Evolutionary conservation across 116 monocot genomes (phyloP), one percentile per base, ranked within the genome.

Genomic region (Papilionanthe hybrid): DNA sequence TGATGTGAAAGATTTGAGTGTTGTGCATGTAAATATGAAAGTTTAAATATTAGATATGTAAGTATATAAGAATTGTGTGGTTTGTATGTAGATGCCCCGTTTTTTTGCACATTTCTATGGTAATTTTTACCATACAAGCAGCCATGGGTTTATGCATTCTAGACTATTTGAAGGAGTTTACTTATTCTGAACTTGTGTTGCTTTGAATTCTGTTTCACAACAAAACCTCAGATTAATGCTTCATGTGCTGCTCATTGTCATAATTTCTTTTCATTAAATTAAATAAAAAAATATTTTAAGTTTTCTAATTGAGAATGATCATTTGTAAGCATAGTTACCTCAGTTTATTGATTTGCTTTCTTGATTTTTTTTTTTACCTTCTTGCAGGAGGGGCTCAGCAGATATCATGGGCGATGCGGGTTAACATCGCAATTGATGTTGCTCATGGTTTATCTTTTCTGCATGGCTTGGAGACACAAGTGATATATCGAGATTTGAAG

Each of bases 401-500:
- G 10, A 79, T 95, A 43, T 85, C 93, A 22, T 95, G 95, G 93
- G 48, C 66, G 17, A 85, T 82, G 42, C 81, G 95, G 45, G 82
- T 93, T 12, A 88, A 82, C 55, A 86, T 95, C 41, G 92, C 95
- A 47, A 79, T 93, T 50, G 93, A 86, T 78, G 95, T 95, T 74
- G 93, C 91, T 85, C 86, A 86, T 43, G 95, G 92, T 18, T 72
- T 95, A 27, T 80, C 82, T 28, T 95, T 91, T 85, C 72, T 95
- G 49, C 95, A 95, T 78, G 72, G 82, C 77, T 86, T 86, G 60
- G 86, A 92, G 29, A 87, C 69, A 22, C 95, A 79, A 85, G 88
- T 95, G 12, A 95, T 95, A 75, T 93, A 81, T 23, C 91, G 95
- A 29, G 93, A 95, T 81, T 55, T 95, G 71, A 93, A 93, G 79